Evolutionary conservation across 495 filamentous ascomycete species (phyloP), one percentile per base, ranked within the genome.

Genomic region (Cercophora scortea): DNA sequence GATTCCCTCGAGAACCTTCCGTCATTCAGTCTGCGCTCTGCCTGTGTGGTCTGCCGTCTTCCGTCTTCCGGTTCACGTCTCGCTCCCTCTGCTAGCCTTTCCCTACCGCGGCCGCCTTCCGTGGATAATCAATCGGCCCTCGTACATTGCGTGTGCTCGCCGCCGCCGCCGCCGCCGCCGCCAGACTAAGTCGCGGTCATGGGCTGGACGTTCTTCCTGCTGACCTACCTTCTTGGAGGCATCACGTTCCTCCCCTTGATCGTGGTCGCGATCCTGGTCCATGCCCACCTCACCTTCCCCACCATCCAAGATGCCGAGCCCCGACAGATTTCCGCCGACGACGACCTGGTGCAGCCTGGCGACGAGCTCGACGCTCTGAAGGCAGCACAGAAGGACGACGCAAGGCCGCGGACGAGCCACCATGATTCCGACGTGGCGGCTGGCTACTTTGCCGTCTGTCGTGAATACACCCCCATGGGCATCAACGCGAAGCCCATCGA

Each of bases 401-500:
- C 55, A 42, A 76, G 66, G 56, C 73, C 79, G 34, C 63, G 68
- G 33, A 33, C 61, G 12, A 51, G 71, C 56, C 66, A 68, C 35
- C 79, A 85, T 49, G 86, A 92, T 42, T 76, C 83, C n/a, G 89
- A 95, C 69, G 88, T 90, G 47, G 88, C 90, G 2, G 87, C 89
- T 10, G 90, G 90, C 42, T 96, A 95, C 70, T 98, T 98, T 67
- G 88, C 90, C 6, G 90, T 97, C 12, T 95, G 88, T 63, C 80
- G 93, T 54, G 90, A 96, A 71, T 97, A 91, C 69, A 84, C 87
- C 5, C 88, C 91, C 34, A 88, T 88, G 54, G 90, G 89, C 45
- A 82, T 92, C 58, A 94, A 93, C 71, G 92, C 90, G 39, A 89
- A 90, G 69, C 92, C 91, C 4, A 90, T 90, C 54, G 91, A 96